Conservation (phyloP, 306 rosid genomes). For the Benincasa hispida region DNA sequence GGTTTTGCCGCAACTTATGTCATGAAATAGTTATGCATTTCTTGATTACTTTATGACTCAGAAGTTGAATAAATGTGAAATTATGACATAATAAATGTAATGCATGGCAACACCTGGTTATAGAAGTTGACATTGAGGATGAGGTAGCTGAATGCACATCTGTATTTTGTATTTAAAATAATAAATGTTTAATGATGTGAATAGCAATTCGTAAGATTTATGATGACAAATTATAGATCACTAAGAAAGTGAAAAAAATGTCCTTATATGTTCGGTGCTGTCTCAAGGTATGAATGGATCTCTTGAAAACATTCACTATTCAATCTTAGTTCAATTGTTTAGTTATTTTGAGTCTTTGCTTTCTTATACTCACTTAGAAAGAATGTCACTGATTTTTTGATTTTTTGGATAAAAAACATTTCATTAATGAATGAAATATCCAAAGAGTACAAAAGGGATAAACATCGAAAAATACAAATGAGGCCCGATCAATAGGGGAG, state of each 20-base stretch:
- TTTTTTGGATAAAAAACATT: no score
- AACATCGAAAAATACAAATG: no score
- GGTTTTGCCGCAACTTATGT: neutral
- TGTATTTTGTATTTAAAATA: neutral
- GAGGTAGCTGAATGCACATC: neutral
- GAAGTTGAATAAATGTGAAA: constrained; percentile 5
- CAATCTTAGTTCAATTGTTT: neutral
- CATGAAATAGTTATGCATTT: neutral
- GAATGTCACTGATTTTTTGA: neutral
- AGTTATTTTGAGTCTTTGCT: neutral
- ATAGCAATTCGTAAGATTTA: neutral
- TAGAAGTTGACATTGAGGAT: neutral
- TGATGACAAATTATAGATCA: neutral
- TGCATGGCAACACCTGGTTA: neutral
- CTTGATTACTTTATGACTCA: neutral
- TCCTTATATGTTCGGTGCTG: neutral
- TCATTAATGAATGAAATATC: no score
- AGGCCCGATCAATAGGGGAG: no score
- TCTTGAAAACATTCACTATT: neutral
- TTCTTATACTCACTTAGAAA: neutral
- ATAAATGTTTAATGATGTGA: neutral
- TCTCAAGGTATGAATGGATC: neutral
- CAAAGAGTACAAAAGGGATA: no score
- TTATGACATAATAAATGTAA: neutral
- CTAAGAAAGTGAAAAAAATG: neutral